These are phyloP conservation scores for Immersiporthe knoxdaviesiana DNA, from an alignment of 2,329 filamentous ascomycete genomes.

Conservation along the genomic window DNA sequence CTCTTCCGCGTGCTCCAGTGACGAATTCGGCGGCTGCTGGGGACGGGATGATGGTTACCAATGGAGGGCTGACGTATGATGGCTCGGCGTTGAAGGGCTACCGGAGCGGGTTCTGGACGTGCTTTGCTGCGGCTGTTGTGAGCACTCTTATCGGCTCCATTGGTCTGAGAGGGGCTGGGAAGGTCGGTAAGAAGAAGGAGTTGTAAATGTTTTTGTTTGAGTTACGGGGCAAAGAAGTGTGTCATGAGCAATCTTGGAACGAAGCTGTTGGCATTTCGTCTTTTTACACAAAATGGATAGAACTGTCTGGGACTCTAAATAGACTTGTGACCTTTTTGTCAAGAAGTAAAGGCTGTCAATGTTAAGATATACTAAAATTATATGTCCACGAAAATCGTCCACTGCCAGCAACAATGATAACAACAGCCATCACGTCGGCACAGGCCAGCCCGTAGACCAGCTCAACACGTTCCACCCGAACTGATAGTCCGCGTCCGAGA, in stretches of 20 bases:
- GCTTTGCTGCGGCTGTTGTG: conserved; percentile 50
- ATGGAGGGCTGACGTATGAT: conserved; percentile 19
- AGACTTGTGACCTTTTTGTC: too few species aligned
- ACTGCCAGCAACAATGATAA: not conserved
- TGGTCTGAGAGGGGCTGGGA: not conserved
- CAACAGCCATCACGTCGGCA: not conserved
- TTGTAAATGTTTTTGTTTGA: not conserved
- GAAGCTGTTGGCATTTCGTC: not conserved
- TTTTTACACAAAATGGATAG: too few species aligned
- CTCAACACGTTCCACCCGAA: conserved; percentile 51
- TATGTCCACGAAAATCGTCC: not conserved
- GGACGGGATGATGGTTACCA: conserved; percentile 25
- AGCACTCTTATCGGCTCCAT: conserved; percentile 13
- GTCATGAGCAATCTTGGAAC: not conserved
- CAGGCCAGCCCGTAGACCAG: conserved; percentile 50
- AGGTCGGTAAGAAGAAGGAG: conserved; percentile 11
- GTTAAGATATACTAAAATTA: not conserved
- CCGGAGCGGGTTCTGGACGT: conserved; percentile 55
- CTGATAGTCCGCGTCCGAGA: conserved; percentile 49
- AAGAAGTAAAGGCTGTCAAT: not conserved
- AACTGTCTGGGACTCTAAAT: too few species aligned
- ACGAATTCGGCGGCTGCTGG: conserved; percentile 45
- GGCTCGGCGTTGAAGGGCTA: conserved; percentile 53
- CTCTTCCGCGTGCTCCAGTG: conserved; percentile 43
- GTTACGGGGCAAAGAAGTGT: not conserved